Percentiles rank a stretch among this genome's conserved stretches.
Conservation (phyloP, 768 basidiomycete genomes). For the Mycena vitilis region DNA sequence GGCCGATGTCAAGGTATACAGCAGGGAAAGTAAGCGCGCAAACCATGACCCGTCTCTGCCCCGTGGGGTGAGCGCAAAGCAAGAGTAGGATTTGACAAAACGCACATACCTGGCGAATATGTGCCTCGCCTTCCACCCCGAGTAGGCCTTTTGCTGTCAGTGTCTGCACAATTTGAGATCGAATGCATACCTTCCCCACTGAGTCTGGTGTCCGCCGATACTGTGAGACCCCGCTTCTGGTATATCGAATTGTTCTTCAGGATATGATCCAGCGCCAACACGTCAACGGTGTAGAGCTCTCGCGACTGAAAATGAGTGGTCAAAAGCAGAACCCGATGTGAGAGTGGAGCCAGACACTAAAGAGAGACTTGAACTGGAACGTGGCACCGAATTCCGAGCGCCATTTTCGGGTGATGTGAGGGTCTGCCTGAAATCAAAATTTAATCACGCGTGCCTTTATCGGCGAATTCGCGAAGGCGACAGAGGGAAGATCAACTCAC, state of each 20-base stretch:
- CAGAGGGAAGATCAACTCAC: background rate
- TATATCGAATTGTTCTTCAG: background rate
- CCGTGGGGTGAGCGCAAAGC: no score
- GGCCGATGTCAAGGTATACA: no score
- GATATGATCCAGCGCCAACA: conserved; percentile 10
- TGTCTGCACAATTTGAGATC: no score
- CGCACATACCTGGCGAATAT: conserved; percentile 23
- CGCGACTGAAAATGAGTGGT: background rate
- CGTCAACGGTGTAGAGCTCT: conserved; percentile 12
- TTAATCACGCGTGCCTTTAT: no score
- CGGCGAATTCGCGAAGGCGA: no score
- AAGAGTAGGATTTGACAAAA: no score
- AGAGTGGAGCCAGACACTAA: background rate
- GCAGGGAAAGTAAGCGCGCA: no score
- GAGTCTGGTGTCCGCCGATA: background rate
- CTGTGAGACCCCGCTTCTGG: background rate
- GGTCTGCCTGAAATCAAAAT: conserved; percentile 6
- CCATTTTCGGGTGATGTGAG: conserved; percentile 8
- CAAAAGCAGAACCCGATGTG: background rate
- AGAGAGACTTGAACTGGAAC: conserved; percentile 11
- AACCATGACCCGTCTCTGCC: conserved; percentile 27
- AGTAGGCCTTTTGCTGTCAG: conserved; percentile 13
- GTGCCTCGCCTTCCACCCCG: conserved; percentile 12
- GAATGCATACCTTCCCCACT: conserved; percentile 9
- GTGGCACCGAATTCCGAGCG: conserved; percentile 6